These are phyloP conservation scores for Themeda triandra DNA, from an alignment of 176 grass and related monocot species.

Conservation along the genomic window DNA sequence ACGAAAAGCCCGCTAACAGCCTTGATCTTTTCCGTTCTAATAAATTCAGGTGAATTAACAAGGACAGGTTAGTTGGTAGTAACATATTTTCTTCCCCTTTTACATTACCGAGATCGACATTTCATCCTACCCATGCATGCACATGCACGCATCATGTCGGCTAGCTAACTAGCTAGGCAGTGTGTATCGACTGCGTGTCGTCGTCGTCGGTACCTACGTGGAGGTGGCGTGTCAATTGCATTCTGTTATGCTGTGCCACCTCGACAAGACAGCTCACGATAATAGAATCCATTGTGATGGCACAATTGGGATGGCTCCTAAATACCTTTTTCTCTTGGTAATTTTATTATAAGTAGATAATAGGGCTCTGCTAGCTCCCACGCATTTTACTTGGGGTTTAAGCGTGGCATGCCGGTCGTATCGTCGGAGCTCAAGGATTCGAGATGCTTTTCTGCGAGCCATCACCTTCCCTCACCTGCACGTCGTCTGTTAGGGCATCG, in stretches of 20 bases:
- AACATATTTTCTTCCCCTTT: not conserved
- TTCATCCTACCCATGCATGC: constrained; percentile 22
- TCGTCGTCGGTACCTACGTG: not conserved
- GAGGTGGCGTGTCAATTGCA: constrained; percentile 35
- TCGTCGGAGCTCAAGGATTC: constrained; percentile 20
- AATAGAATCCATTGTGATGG: not conserved
- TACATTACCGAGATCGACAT: not conserved
- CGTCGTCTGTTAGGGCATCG: constrained; percentile 38
- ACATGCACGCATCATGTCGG: not conserved
- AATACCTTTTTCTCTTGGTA: not conserved
- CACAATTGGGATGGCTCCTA: not conserved
- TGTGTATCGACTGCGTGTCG: not conserved
- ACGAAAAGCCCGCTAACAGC: not conserved
- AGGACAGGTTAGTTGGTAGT: not conserved
- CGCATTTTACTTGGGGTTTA: constrained; percentile 41
- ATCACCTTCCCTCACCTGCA: constrained; percentile 25
- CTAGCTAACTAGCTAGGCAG: not conserved
- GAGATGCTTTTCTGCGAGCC: constrained; percentile 23
- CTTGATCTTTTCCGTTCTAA: constrained; percentile 16
- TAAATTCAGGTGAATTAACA: constrained; percentile 9
- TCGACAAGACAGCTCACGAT: constrained; percentile 3
- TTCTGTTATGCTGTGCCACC: constrained; percentile 19
- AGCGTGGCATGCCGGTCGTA: constrained; percentile 26
- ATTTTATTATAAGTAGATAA: not conserved
- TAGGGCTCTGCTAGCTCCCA: not conserved